Percentiles rank a stretch among this genome's conserved stretches.
phyloP scores from a whole-genome alignment of 2,329 filamentous ascomycete species.

The Cryphonectria radicalis region DNA sequence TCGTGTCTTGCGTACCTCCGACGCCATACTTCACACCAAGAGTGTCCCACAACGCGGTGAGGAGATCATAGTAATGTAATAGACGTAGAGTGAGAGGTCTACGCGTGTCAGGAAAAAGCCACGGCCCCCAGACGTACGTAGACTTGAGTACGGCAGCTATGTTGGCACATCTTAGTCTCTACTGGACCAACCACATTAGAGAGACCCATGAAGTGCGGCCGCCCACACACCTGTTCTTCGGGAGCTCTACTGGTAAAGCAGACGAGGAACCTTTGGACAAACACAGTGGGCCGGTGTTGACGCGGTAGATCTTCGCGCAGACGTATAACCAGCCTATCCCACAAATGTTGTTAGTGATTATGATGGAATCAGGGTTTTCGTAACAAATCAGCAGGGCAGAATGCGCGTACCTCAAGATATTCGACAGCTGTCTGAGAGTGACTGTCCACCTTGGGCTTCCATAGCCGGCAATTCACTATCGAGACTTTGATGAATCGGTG shows the following conservation, averaged over 20 bases:
- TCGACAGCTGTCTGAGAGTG: background rate
- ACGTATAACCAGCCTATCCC: background rate
- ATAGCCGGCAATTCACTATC: background rate
- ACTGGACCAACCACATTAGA: background rate
- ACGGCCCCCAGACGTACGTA: background rate
- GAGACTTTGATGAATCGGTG: background rate
- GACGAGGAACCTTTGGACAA: background rate
- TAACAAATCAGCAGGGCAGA: background rate
- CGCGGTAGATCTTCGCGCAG: background rate
- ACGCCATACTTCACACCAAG: background rate
- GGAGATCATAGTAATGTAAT: background rate
- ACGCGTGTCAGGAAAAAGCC: too few relatives aligned
- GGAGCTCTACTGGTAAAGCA: background rate
- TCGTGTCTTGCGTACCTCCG: background rate
- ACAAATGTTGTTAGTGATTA: background rate
- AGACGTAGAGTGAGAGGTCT: background rate
- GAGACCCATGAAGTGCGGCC: background rate
- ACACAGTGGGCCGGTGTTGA: background rate
- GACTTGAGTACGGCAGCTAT: background rate
- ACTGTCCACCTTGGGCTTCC: background rate
- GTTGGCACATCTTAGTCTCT: background rate
- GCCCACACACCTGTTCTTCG: background rate
- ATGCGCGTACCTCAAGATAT: background rate
- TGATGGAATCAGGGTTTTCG: too few relatives aligned
- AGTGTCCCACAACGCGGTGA: too few relatives aligned